phyloP scores from a whole-genome alignment of 1,139 yeast species.

The Saccharomyces pastorianus region DNA sequence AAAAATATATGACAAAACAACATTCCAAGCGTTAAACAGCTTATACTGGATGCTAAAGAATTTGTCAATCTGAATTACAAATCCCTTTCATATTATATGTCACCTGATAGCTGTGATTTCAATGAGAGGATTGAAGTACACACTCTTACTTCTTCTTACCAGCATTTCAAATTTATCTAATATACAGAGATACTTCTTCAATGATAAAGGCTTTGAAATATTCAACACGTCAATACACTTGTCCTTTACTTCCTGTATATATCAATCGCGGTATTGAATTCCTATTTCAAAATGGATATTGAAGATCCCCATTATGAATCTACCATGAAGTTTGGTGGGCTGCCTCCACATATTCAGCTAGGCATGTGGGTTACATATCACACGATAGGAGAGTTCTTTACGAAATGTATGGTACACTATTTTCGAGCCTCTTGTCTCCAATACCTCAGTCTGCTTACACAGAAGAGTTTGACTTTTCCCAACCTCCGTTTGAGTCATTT shows the following conservation, averaged over 20 bases:
- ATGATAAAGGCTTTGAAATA: neutral
- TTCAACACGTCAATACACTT: neutral
- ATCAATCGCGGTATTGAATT: neutral
- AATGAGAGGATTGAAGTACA: neutral
- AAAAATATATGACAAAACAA: neutral
- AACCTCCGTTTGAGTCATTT: neutral
- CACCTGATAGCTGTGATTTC: neutral
- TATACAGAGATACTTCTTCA: neutral
- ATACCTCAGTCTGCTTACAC: neutral
- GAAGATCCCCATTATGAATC: neutral
- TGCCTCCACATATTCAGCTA: neutral
- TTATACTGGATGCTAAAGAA: neutral
- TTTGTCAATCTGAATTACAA: neutral
- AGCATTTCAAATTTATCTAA: neutral
- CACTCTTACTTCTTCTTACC: neutral
- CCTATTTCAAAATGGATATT: neutral
- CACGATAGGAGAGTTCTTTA: neutral
- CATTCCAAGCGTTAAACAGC: neutral
- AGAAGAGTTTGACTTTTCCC: neutral
- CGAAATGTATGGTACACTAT: neutral
- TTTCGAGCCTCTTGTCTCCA: neutral
- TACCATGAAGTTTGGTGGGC: neutral
- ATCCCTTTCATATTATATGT: neutral
- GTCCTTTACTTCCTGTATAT: neutral
- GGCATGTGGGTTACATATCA: neutral